phyloP scores from a whole-genome alignment of 129 eudicot genomes.

The Logfia minima region DNA sequence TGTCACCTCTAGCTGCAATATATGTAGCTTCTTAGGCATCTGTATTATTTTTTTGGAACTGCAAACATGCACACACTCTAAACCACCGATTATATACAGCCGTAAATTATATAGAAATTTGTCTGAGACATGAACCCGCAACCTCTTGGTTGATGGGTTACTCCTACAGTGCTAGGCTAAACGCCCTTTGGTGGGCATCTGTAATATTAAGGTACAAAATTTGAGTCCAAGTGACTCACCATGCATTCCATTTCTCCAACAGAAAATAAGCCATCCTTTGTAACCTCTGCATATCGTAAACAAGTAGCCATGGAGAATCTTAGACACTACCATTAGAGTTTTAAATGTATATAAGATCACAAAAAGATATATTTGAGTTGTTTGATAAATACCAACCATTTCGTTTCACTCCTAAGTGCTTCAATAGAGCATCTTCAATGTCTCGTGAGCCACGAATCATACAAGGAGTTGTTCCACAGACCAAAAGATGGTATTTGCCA shows the following conservation, averaged over 20 bases:
- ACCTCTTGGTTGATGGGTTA: too few species aligned
- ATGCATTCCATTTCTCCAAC: slow-evolving; percentile 99
- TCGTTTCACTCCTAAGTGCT: slow-evolving; percentile 95
- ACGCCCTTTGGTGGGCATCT: background rate
- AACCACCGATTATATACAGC: too few species aligned
- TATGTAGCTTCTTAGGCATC: background rate
- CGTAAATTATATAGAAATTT: too few species aligned
- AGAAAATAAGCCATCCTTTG: slow-evolving; percentile 97
- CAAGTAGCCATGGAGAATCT: slow-evolving; percentile 12
- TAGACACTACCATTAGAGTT: slow-evolving; percentile 13
- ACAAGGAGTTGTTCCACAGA: slow-evolving; percentile 99
- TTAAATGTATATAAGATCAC: slow-evolving; percentile 10
- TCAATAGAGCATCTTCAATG: slow-evolving; percentile 79
- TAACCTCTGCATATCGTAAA: slow-evolving; percentile 66
- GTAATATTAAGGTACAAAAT: background rate
- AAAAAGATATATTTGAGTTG: background rate
- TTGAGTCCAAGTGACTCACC: slow-evolving; percentile 48
- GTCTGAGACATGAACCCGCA: too few species aligned
- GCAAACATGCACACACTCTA: too few species aligned
- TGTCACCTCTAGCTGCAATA: background rate
- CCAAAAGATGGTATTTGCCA: slow-evolving; percentile 98
- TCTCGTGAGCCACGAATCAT: slow-evolving; percentile 99
- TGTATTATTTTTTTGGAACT: background rate
- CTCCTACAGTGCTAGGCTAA: too few species aligned
- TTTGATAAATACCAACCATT: slow-evolving; percentile 53